Percentiles rank a stretch among this genome's conserved stretches.
phyloP scores from a whole-genome alignment of 1,284 basidiomycete genomes.

The Peniophora sp. region DNA sequence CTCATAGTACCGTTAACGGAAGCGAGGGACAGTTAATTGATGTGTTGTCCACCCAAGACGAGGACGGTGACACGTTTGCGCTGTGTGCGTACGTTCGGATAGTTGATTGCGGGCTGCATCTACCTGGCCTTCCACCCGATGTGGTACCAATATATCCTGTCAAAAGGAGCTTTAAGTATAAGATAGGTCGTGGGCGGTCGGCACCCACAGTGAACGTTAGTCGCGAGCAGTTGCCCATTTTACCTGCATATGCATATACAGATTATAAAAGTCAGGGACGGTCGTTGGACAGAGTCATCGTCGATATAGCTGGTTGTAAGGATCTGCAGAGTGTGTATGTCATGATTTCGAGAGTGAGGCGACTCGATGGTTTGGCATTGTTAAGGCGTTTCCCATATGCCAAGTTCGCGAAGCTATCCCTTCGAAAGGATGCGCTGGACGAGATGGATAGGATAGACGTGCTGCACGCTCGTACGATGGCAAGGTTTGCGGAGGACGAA shows the following conservation, averaged over 20 bases:
- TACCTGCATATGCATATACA: constrained; percentile 19
- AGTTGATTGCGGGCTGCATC: neutral
- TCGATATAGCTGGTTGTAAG: neutral
- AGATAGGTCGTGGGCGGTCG: neutral
- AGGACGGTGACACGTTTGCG: neutral
- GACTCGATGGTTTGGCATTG: neutral
- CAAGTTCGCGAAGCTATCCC: too few relatives aligned
- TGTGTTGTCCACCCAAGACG: constrained; percentile 6
- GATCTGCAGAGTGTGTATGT: neutral
- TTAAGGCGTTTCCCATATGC: neutral
- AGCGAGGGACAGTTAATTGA: constrained; percentile 12
- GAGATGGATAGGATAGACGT: too few relatives aligned
- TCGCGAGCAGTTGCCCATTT: constrained; percentile 15
- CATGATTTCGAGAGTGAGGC: neutral
- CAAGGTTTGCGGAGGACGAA: too few relatives aligned
- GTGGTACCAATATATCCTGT: constrained; percentile 1
- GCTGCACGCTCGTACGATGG: too few relatives aligned
- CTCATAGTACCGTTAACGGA: constrained; percentile 17
- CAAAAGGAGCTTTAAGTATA: neutral
- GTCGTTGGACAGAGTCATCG: neutral
- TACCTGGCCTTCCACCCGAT: neutral
- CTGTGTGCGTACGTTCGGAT: neutral
- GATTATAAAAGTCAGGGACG: constrained; percentile 21
- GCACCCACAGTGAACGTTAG: constrained; percentile 1
- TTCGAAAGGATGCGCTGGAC: too few relatives aligned